Percentiles rank a stretch among this genome's conserved stretches.
These are phyloP conservation scores for Cladosporium sphaerospermum DNA, from an alignment of 2,329 filamentous ascomycete genomes.

Conservation along the genomic window DNA sequence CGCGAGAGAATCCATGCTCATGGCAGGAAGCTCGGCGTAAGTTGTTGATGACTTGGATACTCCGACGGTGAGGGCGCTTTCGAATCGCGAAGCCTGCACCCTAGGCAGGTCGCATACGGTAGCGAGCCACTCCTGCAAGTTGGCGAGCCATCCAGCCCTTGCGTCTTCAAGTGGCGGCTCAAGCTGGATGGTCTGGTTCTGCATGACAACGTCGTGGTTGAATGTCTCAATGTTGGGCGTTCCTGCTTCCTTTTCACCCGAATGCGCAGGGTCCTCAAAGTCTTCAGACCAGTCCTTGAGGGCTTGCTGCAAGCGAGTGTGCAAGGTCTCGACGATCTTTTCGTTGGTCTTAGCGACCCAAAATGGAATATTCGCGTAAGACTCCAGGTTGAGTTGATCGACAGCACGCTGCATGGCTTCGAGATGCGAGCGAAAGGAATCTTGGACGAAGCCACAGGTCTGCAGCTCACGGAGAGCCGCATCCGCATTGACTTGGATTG, in stretches of 20 bases:
- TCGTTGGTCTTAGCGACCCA: slow-evolving; percentile 87
- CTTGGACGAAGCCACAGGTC: slow-evolving; percentile 72
- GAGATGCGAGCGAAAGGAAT: slow-evolving; percentile 73
- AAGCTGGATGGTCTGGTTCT: slow-evolving; percentile 93
- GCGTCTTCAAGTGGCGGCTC: slow-evolving; percentile 90
- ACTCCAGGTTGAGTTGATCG: slow-evolving; percentile 92
- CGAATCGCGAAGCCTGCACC: slow-evolving; percentile 91
- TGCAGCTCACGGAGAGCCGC: slow-evolving; percentile 78
- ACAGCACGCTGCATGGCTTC: slow-evolving; percentile 86
- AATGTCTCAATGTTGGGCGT: slow-evolving; percentile 64
- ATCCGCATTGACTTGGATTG: slow-evolving; percentile 74
- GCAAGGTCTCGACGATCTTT: slow-evolving; percentile 73
- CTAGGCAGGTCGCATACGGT: slow-evolving; percentile 87
- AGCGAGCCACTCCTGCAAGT: slow-evolving; percentile 89
- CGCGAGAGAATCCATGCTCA: slow-evolving; percentile 72
- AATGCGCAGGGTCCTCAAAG: slow-evolving; percentile 57
- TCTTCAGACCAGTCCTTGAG: slow-evolving; percentile 81
- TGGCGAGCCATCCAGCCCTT: slow-evolving; percentile 85
- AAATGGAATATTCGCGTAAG: slow-evolving; percentile 83
- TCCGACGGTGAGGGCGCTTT: slow-evolving; percentile 67
- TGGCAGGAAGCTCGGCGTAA: slow-evolving; percentile 78
- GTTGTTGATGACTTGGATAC: slow-evolving; percentile 55
- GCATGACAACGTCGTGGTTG: slow-evolving; percentile 92
- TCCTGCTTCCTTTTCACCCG: slow-evolving; percentile 33
- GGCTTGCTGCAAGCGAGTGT: slow-evolving; percentile 75